Base-by-base conservation (phyloP, 1,284 basidiomycete species). In the Moesziomyces globuligerus region DNA sequence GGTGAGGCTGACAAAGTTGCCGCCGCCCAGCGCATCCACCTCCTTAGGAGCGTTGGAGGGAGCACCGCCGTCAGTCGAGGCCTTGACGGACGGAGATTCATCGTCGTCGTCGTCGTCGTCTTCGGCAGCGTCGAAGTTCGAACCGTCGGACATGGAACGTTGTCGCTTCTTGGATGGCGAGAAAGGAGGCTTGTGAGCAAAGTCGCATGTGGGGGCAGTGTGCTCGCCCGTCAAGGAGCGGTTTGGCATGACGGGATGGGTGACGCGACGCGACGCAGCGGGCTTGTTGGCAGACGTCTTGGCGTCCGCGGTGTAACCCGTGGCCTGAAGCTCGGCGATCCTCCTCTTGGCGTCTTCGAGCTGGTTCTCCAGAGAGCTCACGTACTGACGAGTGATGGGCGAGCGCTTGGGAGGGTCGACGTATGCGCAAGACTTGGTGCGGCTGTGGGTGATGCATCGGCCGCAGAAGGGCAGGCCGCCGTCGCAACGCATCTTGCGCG, bases 401-500 rank as follows among this genome's bases (percentile, higher is more conserved):
- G 69, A 72, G 9, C 69, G 62, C 41, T 72, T 72, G 42, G 69
- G 69, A 23, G 69, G 69, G 43, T 72, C 69, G 34, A 72, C 69
- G 29, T 72, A 72, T 34, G 69, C 69, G 29, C 69, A 72, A n/a
- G 69, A 72, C 46, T 67, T 72, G 26, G 69, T 72, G 34, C 69
- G 62, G 59, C 64, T 72, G 59, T 72, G 69, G 4, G 69, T 64
- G 59, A 59, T 72, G 64, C 69, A 72, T 32, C 69, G 62, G 38
- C 69, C 64, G 26, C 69, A 72, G 42, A 67, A 72, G 51, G 69
- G 69, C n/a, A 72, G 51, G n/a, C 69, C 69, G 17, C 69, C 69
- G 44, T 72, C 69, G 44, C 69, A 72, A n/a, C 69, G 58, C 69
- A 72, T 72, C 55, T 72, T 72, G 41, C 69, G 58, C 34, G 69